Base-by-base conservation (phyloP, 352 stramenopile species). In the Globisporangium heterothallicum region DNA sequence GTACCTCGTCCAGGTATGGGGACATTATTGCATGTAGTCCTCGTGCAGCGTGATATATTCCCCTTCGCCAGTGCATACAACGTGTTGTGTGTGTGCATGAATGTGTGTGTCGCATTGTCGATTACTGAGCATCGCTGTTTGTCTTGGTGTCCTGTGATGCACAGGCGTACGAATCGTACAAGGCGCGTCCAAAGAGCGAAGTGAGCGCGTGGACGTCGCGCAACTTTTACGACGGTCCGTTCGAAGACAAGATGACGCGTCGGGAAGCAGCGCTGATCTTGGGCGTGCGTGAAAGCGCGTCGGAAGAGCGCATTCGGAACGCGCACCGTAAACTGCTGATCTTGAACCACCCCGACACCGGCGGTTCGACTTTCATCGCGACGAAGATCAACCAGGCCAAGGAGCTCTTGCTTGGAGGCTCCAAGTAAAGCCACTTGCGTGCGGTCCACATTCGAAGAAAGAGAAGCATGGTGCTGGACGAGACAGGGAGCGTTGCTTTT, bases 331-430 rank as follows among this genome's bases (percentile, higher is more conserved):
- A 98, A 66, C 77, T 99, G 32, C 68, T 99, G 21, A 97, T 99
- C 61, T 73, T 99, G 47, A 99, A 99, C 76, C 97, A 99, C 78
- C 97, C 97, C 19, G 97, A 99, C 83, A 98, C 93, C 43, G 97
- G 97, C 27, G 97, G 97, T 46, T 98, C 92, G 18, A 99, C 95
- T n/a, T 99, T 98, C 64, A 60, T 99, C 32, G 86, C 95, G 35
- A 97, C 94, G 41, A 99, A 99, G 78, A 97, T 99, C 57, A 99
- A 99, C 77, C 96, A 99, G 77, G 97, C 96, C 26, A 99, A 99
- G 74, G 96, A 99, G 66, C 78, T 98, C 48, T 72, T 99, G 59
- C 80, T 98, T 30, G 52, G 40, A 29, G 73, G 73, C 49, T 64
- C 60, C 68, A 83, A 85, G 56, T 86, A 80, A 54, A 63, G 25